phyloP scores from a whole-genome alignment of 495 filamentous ascomycete genomes.

The Acidomyces sp. region DNA sequence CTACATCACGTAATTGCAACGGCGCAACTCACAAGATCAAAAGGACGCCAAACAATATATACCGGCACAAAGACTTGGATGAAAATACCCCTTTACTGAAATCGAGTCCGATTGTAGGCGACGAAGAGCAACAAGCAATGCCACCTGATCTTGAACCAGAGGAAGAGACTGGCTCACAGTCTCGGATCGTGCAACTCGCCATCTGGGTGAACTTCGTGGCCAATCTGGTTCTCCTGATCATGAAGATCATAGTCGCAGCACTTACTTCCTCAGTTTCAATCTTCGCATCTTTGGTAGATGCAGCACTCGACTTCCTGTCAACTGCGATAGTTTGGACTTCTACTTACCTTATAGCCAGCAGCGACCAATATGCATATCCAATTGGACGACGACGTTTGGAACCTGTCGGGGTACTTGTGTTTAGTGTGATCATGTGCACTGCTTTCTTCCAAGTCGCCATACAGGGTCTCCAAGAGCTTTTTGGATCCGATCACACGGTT shows the following conservation, averaged over 20 bases:
- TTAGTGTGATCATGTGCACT: conserved; percentile 49
- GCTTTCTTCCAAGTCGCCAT: conserved; percentile 77
- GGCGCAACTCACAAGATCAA: conserved; percentile 41
- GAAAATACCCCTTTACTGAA: conserved; percentile 43
- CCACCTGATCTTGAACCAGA: conserved; percentile 32
- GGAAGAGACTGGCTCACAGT: conserved; percentile 50
- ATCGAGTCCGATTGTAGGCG: conserved; percentile 25
- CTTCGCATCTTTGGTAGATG: conserved; percentile 78
- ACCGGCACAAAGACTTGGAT: conserved; percentile 38
- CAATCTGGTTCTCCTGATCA: conserved; percentile 61
- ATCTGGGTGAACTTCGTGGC: conserved; percentile 81
- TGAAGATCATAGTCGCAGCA: conserved; percentile 67
- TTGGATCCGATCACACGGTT: conserved; percentile 45
- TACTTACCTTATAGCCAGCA: conserved; percentile 55
- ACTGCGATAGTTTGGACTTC: conserved; percentile 81
- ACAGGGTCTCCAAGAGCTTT: conserved; percentile 56
- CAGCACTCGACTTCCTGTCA: conserved; percentile 71
- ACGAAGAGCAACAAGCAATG: conserved; percentile 13
- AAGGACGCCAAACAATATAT: conserved; percentile 69
- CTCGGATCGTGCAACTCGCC: conserved; percentile 58
- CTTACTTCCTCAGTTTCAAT: conserved; percentile 78
- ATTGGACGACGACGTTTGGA: conserved; percentile 61
- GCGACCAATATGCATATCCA: conserved; percentile 72
- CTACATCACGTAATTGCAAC: neutral
- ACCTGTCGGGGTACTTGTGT: conserved; percentile 39